A percentile compares a stretch with the other conserved stretches of the same genome.
Conservation (phyloP, 2,329 filamentous ascomycete genomes). For the Ascochyta rabiei region DNA sequence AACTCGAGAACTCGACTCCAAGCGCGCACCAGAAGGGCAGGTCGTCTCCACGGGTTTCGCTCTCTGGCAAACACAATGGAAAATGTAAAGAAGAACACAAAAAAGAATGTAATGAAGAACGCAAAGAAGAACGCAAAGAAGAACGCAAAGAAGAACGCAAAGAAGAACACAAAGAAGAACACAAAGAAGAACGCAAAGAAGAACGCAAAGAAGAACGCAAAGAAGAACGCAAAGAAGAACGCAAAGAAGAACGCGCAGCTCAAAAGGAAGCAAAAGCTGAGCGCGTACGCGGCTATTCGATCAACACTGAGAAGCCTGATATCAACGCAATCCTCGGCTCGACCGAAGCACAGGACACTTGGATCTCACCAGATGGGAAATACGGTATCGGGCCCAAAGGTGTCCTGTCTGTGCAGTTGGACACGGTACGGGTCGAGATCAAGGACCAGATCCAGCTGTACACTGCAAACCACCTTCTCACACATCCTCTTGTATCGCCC, state of each 20-base stretch:
- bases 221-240: too few relatives aligned
- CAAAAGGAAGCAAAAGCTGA: slow-evolving; percentile 45
- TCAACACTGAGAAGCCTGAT: slow-evolving; percentile 31
- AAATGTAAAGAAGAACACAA: too few relatives aligned
- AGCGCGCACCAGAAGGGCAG: slow-evolving; percentile 14
- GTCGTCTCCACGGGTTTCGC: slow-evolving; percentile 10
- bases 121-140: too few relatives aligned
- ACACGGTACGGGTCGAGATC: slow-evolving; percentile 65
- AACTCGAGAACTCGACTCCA: slow-evolving; percentile 47
- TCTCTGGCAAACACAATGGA: slow-evolving; percentile 15
- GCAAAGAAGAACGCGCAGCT: slow-evolving; percentile 37
- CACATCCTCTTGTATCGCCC: slow-evolving; percentile 89
- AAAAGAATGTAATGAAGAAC: too few relatives aligned
- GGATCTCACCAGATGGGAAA: slow-evolving; percentile 44
- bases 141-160: too few relatives aligned
- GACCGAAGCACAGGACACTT: slow-evolving; percentile 20
- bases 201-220: too few relatives aligned
- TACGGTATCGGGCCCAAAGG: slow-evolving; percentile 44
- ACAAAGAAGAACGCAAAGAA: too few relatives aligned
- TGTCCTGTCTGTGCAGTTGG: slow-evolving; percentile 69
- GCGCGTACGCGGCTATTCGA: slow-evolving; percentile 44
- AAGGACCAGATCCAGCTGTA: slow-evolving; percentile 93
- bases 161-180: too few relatives aligned
- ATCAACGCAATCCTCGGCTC: slow-evolving; percentile 11
- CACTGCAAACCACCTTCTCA: slow-evolving; percentile 81